phyloP scores from a whole-genome alignment of 768 basidiomycete species.

The Leccinellum albellum region DNA sequence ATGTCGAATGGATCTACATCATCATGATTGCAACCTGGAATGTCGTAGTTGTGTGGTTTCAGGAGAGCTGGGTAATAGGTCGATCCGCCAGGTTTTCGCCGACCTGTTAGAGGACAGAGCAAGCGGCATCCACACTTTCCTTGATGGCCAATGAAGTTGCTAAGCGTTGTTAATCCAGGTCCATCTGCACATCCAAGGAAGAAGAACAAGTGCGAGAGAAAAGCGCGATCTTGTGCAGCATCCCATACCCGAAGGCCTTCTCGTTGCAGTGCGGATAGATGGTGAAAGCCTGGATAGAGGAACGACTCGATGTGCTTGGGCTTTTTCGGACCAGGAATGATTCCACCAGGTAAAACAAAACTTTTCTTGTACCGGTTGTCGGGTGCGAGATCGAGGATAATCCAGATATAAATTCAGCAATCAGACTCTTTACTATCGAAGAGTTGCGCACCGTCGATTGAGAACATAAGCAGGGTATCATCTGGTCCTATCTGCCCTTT shows the following conservation, averaged over 20 bases:
- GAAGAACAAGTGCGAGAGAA: neutral
- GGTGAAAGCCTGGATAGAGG: neutral
- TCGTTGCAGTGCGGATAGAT: neutral
- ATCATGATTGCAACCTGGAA: neutral
- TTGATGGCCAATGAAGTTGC: neutral
- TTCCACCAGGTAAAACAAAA: neutral
- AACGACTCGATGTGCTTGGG: neutral
- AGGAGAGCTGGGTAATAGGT: neutral
- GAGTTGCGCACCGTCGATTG: neutral
- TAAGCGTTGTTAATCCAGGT: neutral
- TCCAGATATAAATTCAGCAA: neutral
- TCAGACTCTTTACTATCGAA: neutral
- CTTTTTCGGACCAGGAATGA: neutral
- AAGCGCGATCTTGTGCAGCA: neutral
- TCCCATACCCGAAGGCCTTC: neutral
- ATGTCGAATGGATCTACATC: neutral
- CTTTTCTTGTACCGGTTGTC: neutral
- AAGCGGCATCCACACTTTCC: neutral
- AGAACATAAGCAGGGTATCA: neutral
- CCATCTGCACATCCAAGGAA: neutral
- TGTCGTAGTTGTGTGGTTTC: neutral
- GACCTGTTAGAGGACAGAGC: neutral
- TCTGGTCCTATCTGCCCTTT: neutral
- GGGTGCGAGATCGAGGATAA: neutral
- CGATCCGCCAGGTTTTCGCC: neutral